These are phyloP conservation scores for Ceratobasidium sp. DNA, from an alignment of 1,284 basidiomycete genomes.

Conservation along the genomic window DNA sequence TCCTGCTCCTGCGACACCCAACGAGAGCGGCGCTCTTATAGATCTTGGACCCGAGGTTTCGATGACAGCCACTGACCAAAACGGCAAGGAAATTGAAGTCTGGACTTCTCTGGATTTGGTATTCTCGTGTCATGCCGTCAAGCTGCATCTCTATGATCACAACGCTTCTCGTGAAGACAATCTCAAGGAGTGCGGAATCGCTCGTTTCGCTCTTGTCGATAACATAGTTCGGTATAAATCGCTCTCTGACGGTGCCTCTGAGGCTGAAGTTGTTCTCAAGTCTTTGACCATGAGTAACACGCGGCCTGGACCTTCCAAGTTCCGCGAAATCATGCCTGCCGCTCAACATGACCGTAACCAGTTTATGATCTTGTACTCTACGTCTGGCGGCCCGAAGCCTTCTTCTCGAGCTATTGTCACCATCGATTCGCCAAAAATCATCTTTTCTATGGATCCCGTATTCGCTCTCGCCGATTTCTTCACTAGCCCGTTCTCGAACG, in stretches of 20 bases:
- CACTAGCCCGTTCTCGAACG: constrained; percentile 68
- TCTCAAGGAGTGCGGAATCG: constrained; percentile 85
- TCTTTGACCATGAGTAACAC: constrained; percentile 95
- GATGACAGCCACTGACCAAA: constrained; percentile 52
- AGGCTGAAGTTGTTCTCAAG: constrained; percentile 88
- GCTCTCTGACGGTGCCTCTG: constrained; percentile 85
- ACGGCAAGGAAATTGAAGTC: constrained; percentile 49
- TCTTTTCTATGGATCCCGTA: constrained; percentile 94
- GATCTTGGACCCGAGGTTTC: constrained; percentile 66
- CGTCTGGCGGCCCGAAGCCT: constrained; percentile 70
- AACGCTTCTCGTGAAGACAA: constrained; percentile 71
- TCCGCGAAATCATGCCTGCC: constrained; percentile 95
- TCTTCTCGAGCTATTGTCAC: constrained; percentile 85
- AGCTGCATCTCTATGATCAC: constrained; percentile 91
- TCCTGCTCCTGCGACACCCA: constrained; percentile 42
- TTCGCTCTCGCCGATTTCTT: constrained; percentile 92
- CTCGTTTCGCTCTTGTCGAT: constrained; percentile 86
- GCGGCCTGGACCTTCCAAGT: constrained; percentile 83
- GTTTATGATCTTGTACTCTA: constrained; percentile 93
- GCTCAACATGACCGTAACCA: constrained; percentile 87
- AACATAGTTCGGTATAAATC: constrained; percentile 87
- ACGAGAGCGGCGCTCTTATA: constrained; percentile 51
- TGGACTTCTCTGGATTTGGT: constrained; percentile 84
- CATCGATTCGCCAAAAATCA: constrained; percentile 93
- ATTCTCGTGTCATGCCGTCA: constrained; percentile 81